Evolutionary conservation across 1,284 basidiomycete genomes (phyloP).

Genomic region (Chiua sp.): DNA sequence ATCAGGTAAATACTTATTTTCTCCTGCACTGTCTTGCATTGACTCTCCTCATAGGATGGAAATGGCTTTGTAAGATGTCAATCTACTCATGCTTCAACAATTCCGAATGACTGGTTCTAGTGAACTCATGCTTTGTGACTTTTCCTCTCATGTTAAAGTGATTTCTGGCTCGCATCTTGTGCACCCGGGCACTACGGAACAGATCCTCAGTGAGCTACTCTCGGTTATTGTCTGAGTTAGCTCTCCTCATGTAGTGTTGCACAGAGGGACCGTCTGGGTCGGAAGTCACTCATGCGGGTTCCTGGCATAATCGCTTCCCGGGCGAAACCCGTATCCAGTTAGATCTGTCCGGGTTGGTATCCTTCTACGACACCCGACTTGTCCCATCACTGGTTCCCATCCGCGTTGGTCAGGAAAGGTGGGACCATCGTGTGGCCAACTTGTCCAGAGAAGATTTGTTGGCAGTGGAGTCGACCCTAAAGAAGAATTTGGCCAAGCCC

Average conservation of each 20-base stretch:
- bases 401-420: conserved; percentile 27
- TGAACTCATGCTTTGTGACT: background rate
- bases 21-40: background rate
- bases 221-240: background rate
- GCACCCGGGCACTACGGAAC: background rate
- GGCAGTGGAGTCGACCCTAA: conserved; percentile 21
- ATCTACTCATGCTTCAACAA: background rate
- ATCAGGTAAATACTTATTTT: background rate
- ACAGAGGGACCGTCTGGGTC: background rate
- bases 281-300: conserved; percentile 30
- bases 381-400: conserved; percentile 30
- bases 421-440: conserved; percentile 35
- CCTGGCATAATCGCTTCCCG: conserved; percentile 37
- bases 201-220: background rate
- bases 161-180: background rate
- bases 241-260: background rate
- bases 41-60: background rate
- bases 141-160: background rate
- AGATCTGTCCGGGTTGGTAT: conserved; percentile 35
- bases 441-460: conserved; percentile 27
- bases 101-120: background rate
- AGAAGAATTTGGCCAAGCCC: conserved; percentile 21
- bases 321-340: conserved; percentile 40
- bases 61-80: background rate
- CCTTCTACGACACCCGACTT: conserved; percentile 39